Evolutionary conservation across 805 yeast species (phyloP).

Genomic region (Metschnikowia shivogae): DNA sequence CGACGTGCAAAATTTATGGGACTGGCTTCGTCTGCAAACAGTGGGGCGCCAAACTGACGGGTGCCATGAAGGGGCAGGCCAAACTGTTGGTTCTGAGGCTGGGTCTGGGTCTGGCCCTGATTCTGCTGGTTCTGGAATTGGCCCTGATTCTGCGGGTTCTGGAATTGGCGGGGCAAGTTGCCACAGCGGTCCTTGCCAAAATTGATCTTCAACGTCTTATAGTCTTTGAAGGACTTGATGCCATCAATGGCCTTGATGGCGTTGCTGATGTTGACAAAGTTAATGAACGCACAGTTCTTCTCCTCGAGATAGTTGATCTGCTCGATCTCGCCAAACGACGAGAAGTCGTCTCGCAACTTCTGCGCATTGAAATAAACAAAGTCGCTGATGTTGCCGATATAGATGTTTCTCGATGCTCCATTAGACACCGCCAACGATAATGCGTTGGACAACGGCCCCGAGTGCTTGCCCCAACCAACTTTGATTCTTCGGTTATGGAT

Average conservation of each 20-base stretch:
- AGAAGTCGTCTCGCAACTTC: conserved; percentile 67
- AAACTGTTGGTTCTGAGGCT: no score
- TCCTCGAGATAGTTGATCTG: conserved; percentile 85
- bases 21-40: background rate
- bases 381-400: conserved; percentile 65
- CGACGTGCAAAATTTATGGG: background rate
- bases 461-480: conserved; percentile 97
- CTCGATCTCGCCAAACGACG: conserved; percentile 88
- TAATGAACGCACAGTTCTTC: conserved; percentile 85
- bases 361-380: conserved; percentile 49
- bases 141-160: conserved; percentile 20
- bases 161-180: conserved; percentile 79
- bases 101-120: no score
- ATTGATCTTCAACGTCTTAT: conserved; percentile 64
- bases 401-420: conserved; percentile 92
- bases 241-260: conserved; percentile 93
- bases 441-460: conserved; percentile 86
- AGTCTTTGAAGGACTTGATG: conserved; percentile 65
- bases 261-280: conserved; percentile 81
- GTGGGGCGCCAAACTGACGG: conserved; percentile 1
- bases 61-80: background rate
- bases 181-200: conserved; percentile 67
- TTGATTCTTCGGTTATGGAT: conserved; percentile 83
- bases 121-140: no score
- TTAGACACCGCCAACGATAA: conserved; percentile 84